Base-by-base conservation (phyloP, 1,139 yeast genomes). In the Ogataea hybrid region DNA sequence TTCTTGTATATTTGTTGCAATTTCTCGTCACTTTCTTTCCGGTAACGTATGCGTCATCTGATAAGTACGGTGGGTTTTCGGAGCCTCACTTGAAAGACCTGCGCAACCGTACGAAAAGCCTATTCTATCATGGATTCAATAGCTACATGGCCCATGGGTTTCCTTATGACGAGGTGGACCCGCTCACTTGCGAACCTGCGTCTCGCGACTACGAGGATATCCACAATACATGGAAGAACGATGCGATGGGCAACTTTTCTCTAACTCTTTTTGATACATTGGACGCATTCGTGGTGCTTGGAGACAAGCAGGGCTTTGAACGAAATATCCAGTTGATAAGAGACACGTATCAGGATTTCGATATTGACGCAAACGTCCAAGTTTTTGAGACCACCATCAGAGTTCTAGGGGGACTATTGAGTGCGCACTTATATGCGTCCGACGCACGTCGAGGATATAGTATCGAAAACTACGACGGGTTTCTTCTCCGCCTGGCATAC, bases 331-430 rank as follows among this genome's bases (percentile, higher is more conserved):
- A 60, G 0, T 65, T 75, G 41, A 71, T 86, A 28, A 64, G 67
- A 32, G 50, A 65, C 27, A 57, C 59, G 28, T 58, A 68, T 29
- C 59, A 64, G 0, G 57, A 72, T 16, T 88, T 87, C 56, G 70
- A 79, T 32, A 71, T 80, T 31, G 78, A 87, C 49, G 73, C 88
- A 3, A 77, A 81, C 1, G 84, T 89, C 0, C 96, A 88, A 54
- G 95, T 89, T 4, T 89, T 89, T 63, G 97, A 89, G 61, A 75
- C 86, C 5, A 79, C 89, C 4, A 89, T 89, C 16, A 65, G 97
- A 37, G 75, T 85, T 2, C 60, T 89, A 33, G 96, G 96, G 0
- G 89, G 95, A 0, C 65, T 89, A 28, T 56, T 89, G 18, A 81
- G 92, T 2, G 77, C 86, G 0, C 97, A 90, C 64, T 63, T 88